A percentile compares a stretch with the other conserved stretches of the same genome.
phyloP scores from a whole-genome alignment of 306 rosid species.

The Comarum palustre region DNA sequence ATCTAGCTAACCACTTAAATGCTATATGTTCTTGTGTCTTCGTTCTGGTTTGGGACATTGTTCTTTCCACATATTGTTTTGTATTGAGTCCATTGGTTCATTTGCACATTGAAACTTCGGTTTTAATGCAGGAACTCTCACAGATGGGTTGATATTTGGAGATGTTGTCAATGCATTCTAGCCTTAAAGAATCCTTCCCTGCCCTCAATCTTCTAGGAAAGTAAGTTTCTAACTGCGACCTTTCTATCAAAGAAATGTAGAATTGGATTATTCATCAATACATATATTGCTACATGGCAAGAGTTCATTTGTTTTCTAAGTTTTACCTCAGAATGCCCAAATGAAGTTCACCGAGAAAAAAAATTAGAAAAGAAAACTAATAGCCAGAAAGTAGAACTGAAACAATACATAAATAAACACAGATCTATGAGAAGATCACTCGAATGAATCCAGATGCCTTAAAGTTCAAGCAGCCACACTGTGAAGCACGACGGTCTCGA shows the following conservation, averaged over 20 bases:
- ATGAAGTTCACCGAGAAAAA: neutral
- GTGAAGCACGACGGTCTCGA: conserved; percentile 57
- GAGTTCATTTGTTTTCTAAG: neutral
- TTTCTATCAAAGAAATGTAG: neutral
- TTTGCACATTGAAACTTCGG: neutral
- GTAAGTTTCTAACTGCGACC: neutral
- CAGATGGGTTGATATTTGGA: neutral
- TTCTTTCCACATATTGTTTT: neutral
- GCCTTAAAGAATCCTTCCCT: neutral
- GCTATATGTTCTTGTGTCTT: too few species aligned
- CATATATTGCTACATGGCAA: neutral
- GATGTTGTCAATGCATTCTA: neutral
- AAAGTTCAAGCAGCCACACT: conserved; percentile 29
- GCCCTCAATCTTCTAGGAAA: neutral
- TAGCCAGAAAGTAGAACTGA: neutral
- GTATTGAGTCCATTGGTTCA: neutral
- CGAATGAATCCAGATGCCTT: neutral
- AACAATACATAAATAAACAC: neutral
- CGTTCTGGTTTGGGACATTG: neutral
- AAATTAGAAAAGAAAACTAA: neutral
- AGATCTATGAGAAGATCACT: neutral
- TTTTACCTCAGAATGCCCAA: neutral
- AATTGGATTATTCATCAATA: conserved; percentile 9
- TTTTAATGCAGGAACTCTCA: neutral
- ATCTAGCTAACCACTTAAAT: too few species aligned